These are phyloP conservation scores for Oemleria cerasiformis DNA, from an alignment of 306 rosid genomes.

Conservation along the genomic window DNA sequence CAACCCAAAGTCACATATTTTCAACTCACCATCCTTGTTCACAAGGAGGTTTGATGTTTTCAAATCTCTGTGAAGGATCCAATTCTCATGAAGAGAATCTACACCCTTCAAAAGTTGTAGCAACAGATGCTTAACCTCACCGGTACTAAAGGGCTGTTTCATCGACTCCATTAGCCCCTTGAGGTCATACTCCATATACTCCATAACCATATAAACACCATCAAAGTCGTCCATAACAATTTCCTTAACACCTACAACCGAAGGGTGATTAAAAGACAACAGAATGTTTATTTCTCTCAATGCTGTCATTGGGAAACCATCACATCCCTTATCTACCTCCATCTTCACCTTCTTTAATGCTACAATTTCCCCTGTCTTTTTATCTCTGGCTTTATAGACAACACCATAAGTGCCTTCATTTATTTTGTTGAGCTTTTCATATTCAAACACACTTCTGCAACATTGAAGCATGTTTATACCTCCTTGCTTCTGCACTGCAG, in stretches of 20 bases:
- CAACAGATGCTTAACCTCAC: slow-evolving; percentile 78
- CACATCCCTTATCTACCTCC: slow-evolving; percentile 52
- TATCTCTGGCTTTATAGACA: slow-evolving; percentile 89
- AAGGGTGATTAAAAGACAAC: slow-evolving; percentile 71
- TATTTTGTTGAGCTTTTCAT: slow-evolving; percentile 78
- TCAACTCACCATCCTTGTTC: slow-evolving; percentile 71
- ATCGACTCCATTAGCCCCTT: slow-evolving; percentile 57
- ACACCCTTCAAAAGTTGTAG: slow-evolving; percentile 77
- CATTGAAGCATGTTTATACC: slow-evolving; percentile 63
- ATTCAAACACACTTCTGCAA: slow-evolving; percentile 74
- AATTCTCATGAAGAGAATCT: slow-evolving; percentile 84
- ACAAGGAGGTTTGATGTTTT: slow-evolving; percentile 84
- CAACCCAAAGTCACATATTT: slow-evolving; percentile 92
- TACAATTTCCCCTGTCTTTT: slow-evolving; percentile 69
- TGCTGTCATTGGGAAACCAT: slow-evolving; percentile 81
- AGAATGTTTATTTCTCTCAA: slow-evolving; percentile 96
- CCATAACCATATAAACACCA: slow-evolving; percentile 93
- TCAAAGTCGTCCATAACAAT: slow-evolving; percentile 71
- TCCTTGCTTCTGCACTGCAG: slow-evolving; percentile 27
- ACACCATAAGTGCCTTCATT: slow-evolving; percentile 96
- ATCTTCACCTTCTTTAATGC: slow-evolving; percentile 97
- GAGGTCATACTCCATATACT: slow-evolving; percentile 81
- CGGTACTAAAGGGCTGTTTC: slow-evolving; percentile 67
- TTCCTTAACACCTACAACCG: slow-evolving; percentile 83
- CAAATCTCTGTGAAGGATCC: slow-evolving; percentile 94